Conservation (phyloP, 108 stramenopile species). For the Parmales sp. region DNA sequence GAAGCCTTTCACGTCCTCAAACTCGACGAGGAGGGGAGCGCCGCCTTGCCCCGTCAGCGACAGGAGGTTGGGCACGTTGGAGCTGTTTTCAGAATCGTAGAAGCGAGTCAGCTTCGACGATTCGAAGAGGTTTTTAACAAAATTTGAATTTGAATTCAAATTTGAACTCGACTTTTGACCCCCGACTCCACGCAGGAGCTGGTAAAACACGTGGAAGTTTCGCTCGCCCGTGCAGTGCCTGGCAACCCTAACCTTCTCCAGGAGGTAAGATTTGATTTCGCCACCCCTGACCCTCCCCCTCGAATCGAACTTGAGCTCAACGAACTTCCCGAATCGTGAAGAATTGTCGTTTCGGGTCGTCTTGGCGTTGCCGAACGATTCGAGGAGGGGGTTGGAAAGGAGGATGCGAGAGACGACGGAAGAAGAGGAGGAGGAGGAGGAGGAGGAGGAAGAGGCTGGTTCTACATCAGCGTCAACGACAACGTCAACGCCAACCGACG, state of each 20-base stretch:
- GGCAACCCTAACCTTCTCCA: conserved; percentile 81
- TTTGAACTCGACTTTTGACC: background rate
- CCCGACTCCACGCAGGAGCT: conserved; percentile 37
- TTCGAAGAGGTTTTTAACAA: background rate
- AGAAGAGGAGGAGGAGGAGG: conserved; percentile 13
- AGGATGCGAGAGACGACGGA: conserved; percentile 42
- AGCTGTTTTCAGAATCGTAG: too few relatives aligned
- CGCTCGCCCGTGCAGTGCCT: conserved; percentile 48
- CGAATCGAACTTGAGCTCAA: conserved; percentile 68
- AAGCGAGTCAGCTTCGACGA: background rate
- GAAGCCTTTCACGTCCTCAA: conserved; percentile 78
- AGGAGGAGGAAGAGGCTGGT: conserved; percentile 21
- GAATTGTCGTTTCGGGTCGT: conserved; percentile 50
- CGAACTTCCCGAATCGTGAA: conserved; percentile 71
- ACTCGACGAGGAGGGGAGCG: conserved; percentile 71
- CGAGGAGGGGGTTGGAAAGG: conserved; percentile 86
- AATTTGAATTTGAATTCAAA: background rate
- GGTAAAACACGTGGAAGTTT: conserved; percentile 88
- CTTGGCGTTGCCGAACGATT: conserved; percentile 91
- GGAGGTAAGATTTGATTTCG: conserved; percentile 77
- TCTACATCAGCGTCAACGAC: background rate
- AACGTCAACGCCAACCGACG: too few relatives aligned
- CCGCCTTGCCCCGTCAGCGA: conserved; percentile 80
- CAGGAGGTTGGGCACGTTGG: conserved; percentile 61
- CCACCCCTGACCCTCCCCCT: conserved; percentile 61